phyloP scores from a whole-genome alignment of 1,284 basidiomycete species.

The Austropuccinia psidii region DNA sequence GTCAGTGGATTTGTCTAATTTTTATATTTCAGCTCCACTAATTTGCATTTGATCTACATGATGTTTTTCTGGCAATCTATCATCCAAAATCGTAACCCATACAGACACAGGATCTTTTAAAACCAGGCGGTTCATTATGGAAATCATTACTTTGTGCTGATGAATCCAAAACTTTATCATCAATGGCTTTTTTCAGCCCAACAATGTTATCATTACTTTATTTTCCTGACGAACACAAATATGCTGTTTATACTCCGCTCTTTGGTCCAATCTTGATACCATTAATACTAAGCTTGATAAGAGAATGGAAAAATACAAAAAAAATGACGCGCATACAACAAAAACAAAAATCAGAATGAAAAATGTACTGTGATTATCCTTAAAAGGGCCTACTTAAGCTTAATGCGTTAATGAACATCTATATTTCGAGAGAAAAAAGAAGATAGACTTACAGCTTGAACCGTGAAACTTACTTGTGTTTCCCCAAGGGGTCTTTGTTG shows the following conservation, averaged over 20 bases:
- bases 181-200: conserved; percentile 90
- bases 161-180: conserved; percentile 63
- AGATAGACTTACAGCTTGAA: too few species aligned
- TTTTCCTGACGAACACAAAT: conserved; percentile 56
- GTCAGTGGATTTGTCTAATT: conserved; percentile 50
- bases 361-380: too few species aligned
- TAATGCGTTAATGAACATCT: too few species aligned
- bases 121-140: conserved; percentile 51
- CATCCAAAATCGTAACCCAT: too few species aligned
- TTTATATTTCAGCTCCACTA: too few species aligned
- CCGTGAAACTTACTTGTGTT: too few species aligned
- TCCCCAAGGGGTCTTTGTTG: too few species aligned
- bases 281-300: conserved; percentile 63
- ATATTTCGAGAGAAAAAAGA: too few species aligned
- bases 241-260: conserved; percentile 47
- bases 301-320: conserved; percentile 61
- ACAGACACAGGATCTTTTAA: conserved; percentile 36
- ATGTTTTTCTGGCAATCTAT: background rate
- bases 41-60: conserved; percentile 24
- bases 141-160: conserved; percentile 57
- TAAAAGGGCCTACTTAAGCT: too few species aligned
- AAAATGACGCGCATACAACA: too few species aligned
- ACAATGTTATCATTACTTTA: conserved; percentile 92
- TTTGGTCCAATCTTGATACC: conserved; percentile 58
- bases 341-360: too few species aligned